These are phyloP conservation scores for Cyberlindnera bimundalis DNA, from an alignment of 805 yeast genomes.

Conservation along the genomic window DNA sequence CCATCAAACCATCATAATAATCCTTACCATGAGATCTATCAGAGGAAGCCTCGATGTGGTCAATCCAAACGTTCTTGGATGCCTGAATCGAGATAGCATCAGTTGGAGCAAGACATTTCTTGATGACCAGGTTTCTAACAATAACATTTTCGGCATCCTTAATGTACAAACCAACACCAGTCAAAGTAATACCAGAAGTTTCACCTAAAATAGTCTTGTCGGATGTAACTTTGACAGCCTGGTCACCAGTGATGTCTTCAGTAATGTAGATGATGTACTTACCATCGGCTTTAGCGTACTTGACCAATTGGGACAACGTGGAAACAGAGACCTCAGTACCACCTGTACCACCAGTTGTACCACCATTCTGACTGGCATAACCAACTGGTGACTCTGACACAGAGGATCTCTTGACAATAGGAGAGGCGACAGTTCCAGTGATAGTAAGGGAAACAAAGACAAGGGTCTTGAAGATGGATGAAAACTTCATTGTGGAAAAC, in stretches of 20 bases:
- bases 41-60: slow-evolving; percentile 6
- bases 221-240: slow-evolving; percentile 4
- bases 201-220: slow-evolving; percentile 9
- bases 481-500: neutral
- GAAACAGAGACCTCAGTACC: slow-evolving; percentile 5
- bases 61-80: slow-evolving; percentile 8
- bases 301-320: slow-evolving; percentile 1
- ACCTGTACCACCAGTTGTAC: slow-evolving; percentile 9
- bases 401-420: slow-evolving; percentile 1
- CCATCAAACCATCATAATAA: slow-evolving; percentile 8
- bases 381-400: slow-evolving; percentile 4
- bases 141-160: slow-evolving; percentile 5
- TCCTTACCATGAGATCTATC: slow-evolving; percentile 8
- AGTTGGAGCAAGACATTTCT: slow-evolving; percentile 6
- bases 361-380: slow-evolving; percentile 5
- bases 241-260: slow-evolving; percentile 5
- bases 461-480: neutral
- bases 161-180: slow-evolving; percentile 5
- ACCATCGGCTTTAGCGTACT: slow-evolving; percentile 3
- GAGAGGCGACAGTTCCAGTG: neutral
- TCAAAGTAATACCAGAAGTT: slow-evolving; percentile 5
- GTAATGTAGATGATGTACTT: slow-evolving; percentile 6
- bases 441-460: neutral
- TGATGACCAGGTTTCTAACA: slow-evolving; percentile 7
- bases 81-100: slow-evolving; percentile 3